Percentiles rank a stretch among this genome's conserved stretches.
phyloP scores from a whole-genome alignment of 768 basidiomycete genomes.

The Hydnum rufescens region DNA sequence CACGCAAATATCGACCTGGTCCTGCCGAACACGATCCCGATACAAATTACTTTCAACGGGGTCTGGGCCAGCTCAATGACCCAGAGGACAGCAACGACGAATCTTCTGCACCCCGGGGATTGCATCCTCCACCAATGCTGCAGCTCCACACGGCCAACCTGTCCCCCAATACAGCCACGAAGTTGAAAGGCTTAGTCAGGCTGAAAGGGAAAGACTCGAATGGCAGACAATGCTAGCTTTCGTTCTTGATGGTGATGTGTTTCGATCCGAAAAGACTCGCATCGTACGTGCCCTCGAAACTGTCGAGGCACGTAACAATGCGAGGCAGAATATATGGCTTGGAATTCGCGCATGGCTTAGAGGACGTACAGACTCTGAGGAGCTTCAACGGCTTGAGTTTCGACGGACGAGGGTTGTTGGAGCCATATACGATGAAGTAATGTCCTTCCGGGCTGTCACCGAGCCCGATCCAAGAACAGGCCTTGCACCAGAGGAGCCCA shows the following conservation, averaged over 20 bases:
- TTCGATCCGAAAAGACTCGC: conserved; percentile 86
- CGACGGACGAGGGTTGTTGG: conserved; percentile 65
- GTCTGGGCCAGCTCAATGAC: background rate
- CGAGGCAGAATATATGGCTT: conserved; percentile 63
- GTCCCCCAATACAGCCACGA: background rate
- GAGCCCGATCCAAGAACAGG: conserved; percentile 18
- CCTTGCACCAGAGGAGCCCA: conserved; percentile 19
- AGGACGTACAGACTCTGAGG: conserved; percentile 61
- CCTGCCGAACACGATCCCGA: conserved; percentile 8
- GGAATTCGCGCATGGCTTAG: conserved; percentile 76
- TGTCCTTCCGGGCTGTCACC: conserved; percentile 44
- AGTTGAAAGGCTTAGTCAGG: conserved; percentile 16
- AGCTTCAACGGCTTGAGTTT: conserved; percentile 64
- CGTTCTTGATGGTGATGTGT: conserved; percentile 82
- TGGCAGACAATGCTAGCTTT: conserved; percentile 95
- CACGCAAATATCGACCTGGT: conserved; percentile 2
- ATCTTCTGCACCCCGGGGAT: background rate
- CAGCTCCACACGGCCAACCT: background rate
- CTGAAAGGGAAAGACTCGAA: conserved; percentile 64
- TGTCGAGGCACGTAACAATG: conserved; percentile 45
- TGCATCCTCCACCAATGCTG: background rate
- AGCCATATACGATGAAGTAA: conserved; percentile 64
- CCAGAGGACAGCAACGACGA: conserved; percentile 15
- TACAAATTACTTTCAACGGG: conserved; percentile 2
- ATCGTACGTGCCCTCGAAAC: conserved; percentile 64